Conservation (phyloP, 176 grass and related monocot species). For the Paspalum notatum region DNA sequence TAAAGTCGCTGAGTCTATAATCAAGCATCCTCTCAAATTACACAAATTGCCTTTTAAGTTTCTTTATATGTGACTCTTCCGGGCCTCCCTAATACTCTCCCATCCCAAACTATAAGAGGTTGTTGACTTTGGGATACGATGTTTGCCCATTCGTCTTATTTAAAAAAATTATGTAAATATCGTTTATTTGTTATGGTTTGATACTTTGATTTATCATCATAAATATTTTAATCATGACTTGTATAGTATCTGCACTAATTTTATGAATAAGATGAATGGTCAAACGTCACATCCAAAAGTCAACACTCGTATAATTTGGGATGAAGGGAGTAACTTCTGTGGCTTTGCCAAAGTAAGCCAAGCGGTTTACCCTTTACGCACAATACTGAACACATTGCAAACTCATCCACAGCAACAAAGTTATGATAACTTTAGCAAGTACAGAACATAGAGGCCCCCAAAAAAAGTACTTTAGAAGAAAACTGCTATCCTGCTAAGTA, state of each 20-base stretch:
- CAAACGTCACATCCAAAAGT: too few relatives aligned
- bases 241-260: too few relatives aligned
- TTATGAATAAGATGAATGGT: too few relatives aligned
- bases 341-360: not conserved
- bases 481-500: not conserved
- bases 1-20: not conserved
- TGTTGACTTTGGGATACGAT: too few relatives aligned
- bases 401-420: not conserved
- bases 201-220: too few relatives aligned
- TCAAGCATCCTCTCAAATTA: not conserved
- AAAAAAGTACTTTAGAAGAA: not conserved
- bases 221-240: too few relatives aligned
- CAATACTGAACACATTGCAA: not conserved
- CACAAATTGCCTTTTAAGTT: not conserved
- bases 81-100: too few relatives aligned
- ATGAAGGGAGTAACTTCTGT: not conserved
- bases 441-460: not conserved
- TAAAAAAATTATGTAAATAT: too few relatives aligned
- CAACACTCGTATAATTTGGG: too few relatives aligned
- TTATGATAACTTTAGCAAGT: not conserved
- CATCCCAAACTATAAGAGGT: too few relatives aligned
- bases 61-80: not conserved
- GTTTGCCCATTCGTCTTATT: too few relatives aligned
- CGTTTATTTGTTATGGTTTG: too few relatives aligned
- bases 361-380: not conserved